Evolutionary conservation across 495 filamentous ascomycete genomes (phyloP).

Genomic region (Cercophora newfieldiana): DNA sequence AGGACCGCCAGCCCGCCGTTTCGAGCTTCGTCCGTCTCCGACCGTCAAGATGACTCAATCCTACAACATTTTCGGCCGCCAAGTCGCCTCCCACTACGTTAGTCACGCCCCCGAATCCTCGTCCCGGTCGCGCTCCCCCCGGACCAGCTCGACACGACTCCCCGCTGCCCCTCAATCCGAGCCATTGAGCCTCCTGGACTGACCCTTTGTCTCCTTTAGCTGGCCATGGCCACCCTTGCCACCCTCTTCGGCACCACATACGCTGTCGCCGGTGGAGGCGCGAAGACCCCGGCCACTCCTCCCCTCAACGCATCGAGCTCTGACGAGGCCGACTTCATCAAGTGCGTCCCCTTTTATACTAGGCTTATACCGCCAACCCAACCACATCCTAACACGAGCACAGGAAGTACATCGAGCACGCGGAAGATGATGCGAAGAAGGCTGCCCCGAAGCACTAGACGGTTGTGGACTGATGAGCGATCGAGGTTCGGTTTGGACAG

Average conservation of each 20-base stretch:
- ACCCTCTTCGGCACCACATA: conserved; percentile 60
- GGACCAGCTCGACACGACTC: conserved; percentile 3
- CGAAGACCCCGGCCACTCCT: conserved; percentile 61
- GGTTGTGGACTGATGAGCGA: neutral
- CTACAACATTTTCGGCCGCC: conserved; percentile 83
- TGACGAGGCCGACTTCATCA: conserved; percentile 97
- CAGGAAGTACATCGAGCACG: conserved; percentile 78
- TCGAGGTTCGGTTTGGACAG: conserved; percentile 9
- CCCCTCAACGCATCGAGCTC: conserved; percentile 84
- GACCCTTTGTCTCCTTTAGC: conserved; percentile 52
- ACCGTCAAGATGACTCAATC: conserved; percentile 76
- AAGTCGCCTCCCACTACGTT: conserved; percentile 93
- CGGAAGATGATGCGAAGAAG: conserved; percentile 69
- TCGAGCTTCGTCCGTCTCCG: conserved; percentile 37
- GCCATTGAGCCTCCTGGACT: conserved; percentile 27
- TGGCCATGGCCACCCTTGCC: conserved; percentile 81
- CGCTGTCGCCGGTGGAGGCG: conserved; percentile 58
- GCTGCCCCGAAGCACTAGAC: conserved; percentile 24
- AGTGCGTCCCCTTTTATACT: conserved; percentile 57
- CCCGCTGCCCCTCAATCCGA: neutral
- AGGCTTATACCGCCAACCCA: neutral
- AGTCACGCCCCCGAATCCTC: conserved; percentile 41
- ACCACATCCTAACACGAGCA: conserved; percentile 31
- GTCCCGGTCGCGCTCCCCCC: neutral
- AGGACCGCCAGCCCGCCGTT: conserved; percentile 39